Conservation (phyloP, 1,284 basidiomycete species). For the Cutaneotrichosporon sp. region DNA sequence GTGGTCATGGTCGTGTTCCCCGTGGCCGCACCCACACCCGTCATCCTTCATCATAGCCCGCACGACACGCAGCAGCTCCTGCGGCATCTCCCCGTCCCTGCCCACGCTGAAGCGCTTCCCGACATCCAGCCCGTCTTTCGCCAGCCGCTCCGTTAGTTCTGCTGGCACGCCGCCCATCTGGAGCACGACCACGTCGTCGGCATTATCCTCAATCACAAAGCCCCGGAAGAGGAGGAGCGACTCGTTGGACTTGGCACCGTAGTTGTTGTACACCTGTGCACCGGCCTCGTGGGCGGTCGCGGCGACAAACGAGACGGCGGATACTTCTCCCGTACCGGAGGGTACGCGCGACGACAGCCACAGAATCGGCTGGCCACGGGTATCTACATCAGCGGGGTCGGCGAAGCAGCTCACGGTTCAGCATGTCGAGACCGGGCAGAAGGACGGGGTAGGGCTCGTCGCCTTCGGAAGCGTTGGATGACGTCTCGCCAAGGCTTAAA, state of each 20-base stretch:
- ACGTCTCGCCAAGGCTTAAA: slow-evolving; percentile 53
- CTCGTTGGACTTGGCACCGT: slow-evolving; percentile 61
- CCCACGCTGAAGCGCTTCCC: slow-evolving; percentile 60
- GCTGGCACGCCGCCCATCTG: slow-evolving; percentile 57
- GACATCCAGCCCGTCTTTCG: slow-evolving; percentile 29
- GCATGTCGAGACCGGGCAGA: slow-evolving; percentile 73
- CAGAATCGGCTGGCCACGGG: slow-evolving; percentile 65
- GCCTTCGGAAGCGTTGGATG: slow-evolving; percentile 2
- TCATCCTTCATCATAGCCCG: slow-evolving; percentile 33
- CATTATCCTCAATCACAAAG: slow-evolving; percentile 68
- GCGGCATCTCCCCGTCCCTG: slow-evolving; percentile 55
- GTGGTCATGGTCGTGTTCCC: slow-evolving; percentile 52
- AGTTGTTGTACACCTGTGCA: slow-evolving; percentile 76
- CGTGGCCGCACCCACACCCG: slow-evolving; percentile 1
- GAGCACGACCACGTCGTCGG: slow-evolving; percentile 76
- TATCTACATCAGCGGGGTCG: slow-evolving; percentile 17
- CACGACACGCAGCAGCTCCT: slow-evolving; percentile 59
- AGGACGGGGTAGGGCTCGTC: slow-evolving; percentile 65
- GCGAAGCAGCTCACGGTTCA: slow-evolving; percentile 60
- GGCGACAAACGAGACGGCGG: slow-evolving; percentile 29
- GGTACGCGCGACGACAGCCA: slow-evolving; percentile 61
- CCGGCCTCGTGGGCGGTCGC: slow-evolving; percentile 47
- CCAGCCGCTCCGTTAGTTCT: slow-evolving; percentile 16
- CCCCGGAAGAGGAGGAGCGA: slow-evolving; percentile 84
- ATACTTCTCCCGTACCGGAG: slow-evolving; percentile 13